A percentile compares a stretch with the other conserved stretches of the same genome.
Conservation (phyloP, 2,329 filamentous ascomycete species). For the Phaeosphaeria sp. region DNA sequence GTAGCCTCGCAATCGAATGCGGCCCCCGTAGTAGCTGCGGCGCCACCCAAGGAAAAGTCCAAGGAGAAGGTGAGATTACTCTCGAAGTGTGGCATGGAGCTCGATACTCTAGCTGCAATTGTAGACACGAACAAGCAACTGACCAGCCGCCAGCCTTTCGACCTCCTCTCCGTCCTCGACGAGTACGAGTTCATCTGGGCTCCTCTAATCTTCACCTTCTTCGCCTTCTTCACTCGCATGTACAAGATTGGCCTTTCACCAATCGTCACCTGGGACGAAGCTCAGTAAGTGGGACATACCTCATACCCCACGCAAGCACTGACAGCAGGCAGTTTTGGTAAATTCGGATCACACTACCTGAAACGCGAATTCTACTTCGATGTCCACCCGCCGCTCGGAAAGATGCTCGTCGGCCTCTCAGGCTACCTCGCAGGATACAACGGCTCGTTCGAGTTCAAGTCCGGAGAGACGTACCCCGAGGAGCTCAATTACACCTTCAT, state of each 20-base stretch:
- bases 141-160: constrained; percentile 51
- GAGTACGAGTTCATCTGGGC: constrained; percentile 68
- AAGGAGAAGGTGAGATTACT: constrained; percentile 53
- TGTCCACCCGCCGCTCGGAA: constrained; percentile 93
- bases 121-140: background rate
- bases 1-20: constrained; percentile 39
- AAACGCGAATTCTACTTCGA: constrained; percentile 99
- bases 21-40: constrained; percentile 36
- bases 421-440: constrained; percentile 98
- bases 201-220: constrained; percentile 67
- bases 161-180: constrained; percentile 68
- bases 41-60: constrained; percentile 53
- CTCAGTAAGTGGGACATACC: constrained; percentile 63
- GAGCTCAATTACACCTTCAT: constrained; percentile 98
- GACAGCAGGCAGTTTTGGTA: constrained; percentile 74
- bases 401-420: constrained; percentile 97
- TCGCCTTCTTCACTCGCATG: constrained; percentile 71
- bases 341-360: constrained; percentile 98
- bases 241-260: constrained; percentile 72
- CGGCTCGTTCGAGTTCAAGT: constrained; percentile 99
- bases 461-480: constrained; percentile 90
- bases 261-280: constrained; percentile 80
- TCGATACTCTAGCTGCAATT: background rate
- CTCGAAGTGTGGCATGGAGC: background rate
- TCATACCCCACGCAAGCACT: constrained; percentile 13